These are phyloP conservation scores for Cercospora nicotianae DNA, from an alignment of 2,329 filamentous ascomycete species.

Conservation along the genomic window DNA sequence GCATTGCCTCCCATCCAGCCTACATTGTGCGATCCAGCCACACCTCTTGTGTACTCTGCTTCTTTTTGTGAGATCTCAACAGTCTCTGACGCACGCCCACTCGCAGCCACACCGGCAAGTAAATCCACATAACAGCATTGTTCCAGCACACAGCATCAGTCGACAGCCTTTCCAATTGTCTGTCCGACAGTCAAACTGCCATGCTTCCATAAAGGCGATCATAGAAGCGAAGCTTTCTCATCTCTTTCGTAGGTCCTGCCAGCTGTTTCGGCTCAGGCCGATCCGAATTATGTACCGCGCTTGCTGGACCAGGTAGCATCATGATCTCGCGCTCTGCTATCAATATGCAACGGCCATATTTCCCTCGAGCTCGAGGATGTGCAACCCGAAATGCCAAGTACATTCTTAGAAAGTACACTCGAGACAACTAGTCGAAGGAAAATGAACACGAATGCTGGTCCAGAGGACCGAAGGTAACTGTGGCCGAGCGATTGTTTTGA, in stretches of 20 bases:
- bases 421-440: not conserved
- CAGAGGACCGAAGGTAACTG: not conserved
- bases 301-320: not conserved
- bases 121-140: slow-evolving; percentile 41
- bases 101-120: slow-evolving; percentile 58
- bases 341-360: not conserved
- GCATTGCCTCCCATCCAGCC: slow-evolving; percentile 23
- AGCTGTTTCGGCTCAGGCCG: not conserved
- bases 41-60: slow-evolving; percentile 50
- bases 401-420: not conserved
- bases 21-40: slow-evolving; percentile 21
- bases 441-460: not conserved
- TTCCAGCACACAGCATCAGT: slow-evolving; percentile 42
- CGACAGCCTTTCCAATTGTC: slow-evolving; percentile 42
- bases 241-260: slow-evolving; percentile 21
- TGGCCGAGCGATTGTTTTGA: not conserved
- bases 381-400: not conserved
- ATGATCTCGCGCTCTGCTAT: not conserved
- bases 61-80: slow-evolving; percentile 67
- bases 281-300: not conserved
- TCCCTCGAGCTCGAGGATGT: not conserved
- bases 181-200: slow-evolving; percentile 45
- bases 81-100: slow-evolving; percentile 60
- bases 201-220: slow-evolving; percentile 36
- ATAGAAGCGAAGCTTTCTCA: slow-evolving; percentile 35